phyloP scores from a whole-genome alignment of 192 early-diverging fungal genomes.

The Coemansia guatemalensis region DNA sequence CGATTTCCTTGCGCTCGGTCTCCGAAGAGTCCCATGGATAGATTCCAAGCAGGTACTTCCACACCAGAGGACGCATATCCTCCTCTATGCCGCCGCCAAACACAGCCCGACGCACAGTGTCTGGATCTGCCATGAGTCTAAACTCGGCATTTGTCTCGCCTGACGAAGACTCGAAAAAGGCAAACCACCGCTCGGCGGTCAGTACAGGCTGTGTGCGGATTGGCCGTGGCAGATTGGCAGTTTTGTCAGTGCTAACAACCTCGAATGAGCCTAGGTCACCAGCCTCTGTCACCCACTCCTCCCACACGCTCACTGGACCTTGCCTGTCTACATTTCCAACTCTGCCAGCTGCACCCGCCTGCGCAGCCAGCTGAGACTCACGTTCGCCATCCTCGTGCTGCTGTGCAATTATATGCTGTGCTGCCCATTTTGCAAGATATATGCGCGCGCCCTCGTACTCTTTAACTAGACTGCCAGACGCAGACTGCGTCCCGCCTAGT shows the following conservation, averaged over 20 bases:
- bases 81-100: slow-evolving; percentile 80
- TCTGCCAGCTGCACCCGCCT: background rate
- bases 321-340: background rate
- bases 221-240: slow-evolving; percentile 36
- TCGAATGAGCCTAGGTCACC: slow-evolving; percentile 49
- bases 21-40: slow-evolving; percentile 84
- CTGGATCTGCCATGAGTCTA: slow-evolving; percentile 52
- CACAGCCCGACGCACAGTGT: slow-evolving; percentile 57
- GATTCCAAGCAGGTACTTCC: slow-evolving; percentile 85
- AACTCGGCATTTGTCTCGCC: slow-evolving; percentile 26
- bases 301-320: slow-evolving; percentile 45
- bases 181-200: slow-evolving; percentile 67
- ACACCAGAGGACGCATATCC: slow-evolving; percentile 78
- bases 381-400: slow-evolving; percentile 52
- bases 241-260: slow-evolving; percentile 36
- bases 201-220: slow-evolving; percentile 55
- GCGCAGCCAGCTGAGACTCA: slow-evolving; percentile 32
- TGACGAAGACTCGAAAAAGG: slow-evolving; percentile 60
- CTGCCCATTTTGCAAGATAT: slow-evolving; percentile 79
- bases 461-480: slow-evolving; percentile 61
- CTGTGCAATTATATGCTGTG: slow-evolving; percentile 54
- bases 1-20: slow-evolving; percentile 63
- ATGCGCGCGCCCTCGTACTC: slow-evolving; percentile 79
- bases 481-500: slow-evolving; percentile 59
- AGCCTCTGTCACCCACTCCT: slow-evolving; percentile 51